These are phyloP conservation scores for Debaryomyces maramus DNA, from an alignment of 805 yeast species.

Conservation along the genomic window DNA sequence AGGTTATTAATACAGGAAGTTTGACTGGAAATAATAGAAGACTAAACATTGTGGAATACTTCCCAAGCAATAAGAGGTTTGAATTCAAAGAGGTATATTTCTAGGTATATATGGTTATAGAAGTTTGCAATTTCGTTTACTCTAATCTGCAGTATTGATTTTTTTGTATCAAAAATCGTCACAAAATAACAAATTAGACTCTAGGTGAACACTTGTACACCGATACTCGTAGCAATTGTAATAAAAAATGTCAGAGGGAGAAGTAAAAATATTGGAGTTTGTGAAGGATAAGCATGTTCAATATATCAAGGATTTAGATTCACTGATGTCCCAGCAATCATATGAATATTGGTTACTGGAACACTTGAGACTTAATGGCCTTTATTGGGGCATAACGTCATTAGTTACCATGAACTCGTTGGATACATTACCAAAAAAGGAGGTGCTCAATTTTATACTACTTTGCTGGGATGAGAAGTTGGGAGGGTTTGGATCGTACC, in stretches of 20 bases:
- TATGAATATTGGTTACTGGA: constrained; percentile 87
- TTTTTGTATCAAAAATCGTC: not conserved
- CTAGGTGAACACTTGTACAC: too few relatives aligned
- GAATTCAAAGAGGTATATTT: constrained; percentile 47
- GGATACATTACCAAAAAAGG: constrained; percentile 55
- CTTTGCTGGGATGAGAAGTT: constrained; percentile 56
- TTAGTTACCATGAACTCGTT: constrained; percentile 57
- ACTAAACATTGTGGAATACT: constrained; percentile 71
- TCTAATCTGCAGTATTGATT: not conserved
- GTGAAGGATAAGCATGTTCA: constrained; percentile 31
- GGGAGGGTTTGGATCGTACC: constrained; percentile 91
- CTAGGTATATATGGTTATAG: constrained; percentile 6
- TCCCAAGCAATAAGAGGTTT: constrained; percentile 56
- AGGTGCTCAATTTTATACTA: constrained; percentile 66
- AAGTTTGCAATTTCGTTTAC: not conserved
- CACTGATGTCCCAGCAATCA: constrained; percentile 40
- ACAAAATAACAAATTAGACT: too few relatives aligned
- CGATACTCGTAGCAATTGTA: too few relatives aligned
- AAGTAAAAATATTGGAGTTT: constrained; percentile 2
- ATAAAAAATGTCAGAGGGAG: not conserved
- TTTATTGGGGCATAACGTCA: constrained; percentile 93
- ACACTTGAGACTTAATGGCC: constrained; percentile 85
- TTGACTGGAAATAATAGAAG: constrained; percentile 42
- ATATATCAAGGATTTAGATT: constrained; percentile 37
- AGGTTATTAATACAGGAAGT: constrained; percentile 69